Base-by-base conservation (phyloP, 768 basidiomycete species). In the Xerocomus brunneocitrinus region DNA sequence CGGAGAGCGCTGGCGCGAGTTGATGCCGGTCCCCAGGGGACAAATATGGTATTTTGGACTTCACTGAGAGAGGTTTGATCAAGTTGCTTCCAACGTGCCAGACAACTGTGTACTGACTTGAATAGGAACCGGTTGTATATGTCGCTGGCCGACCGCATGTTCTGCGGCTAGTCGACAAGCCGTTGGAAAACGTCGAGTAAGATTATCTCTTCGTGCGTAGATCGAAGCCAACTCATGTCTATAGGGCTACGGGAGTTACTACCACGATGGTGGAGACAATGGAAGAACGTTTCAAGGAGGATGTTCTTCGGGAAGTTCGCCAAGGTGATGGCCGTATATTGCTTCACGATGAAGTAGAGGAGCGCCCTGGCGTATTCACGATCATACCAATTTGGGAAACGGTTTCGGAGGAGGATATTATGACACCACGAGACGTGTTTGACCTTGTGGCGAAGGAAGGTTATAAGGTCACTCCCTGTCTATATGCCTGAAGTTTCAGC, bases 351-450 rank as follows among this genome's bases (percentile, higher is more conserved):
- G 95, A 99, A 71, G 82, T 97, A 6, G 95, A 97, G 68, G 94
- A 95, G 50, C 79, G 88, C 36, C 90, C 94, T 1, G 95, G 95
- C 2, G 78, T 83, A 0, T 98, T 93, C 70, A 79, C 86, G 9
- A 89, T 99, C 58, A 86, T 97, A 35, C 95, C 97, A 1, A 84
- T 94, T 45, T 99, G 95, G 95, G 95, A 98, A 71, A 84, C 82
- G 2, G 85, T 95, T 3, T 74, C 79, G 2, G 85, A 89, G 54
- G 76, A 77, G 25, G 91, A 95, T 42, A 90, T 95, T 56, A 81
- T 94, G 78, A 95, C 93, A 0, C 91, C 93, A 3, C 73, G 86
- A 59, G 90, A 92, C 54, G 88, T 89, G 1, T 91, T 90, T 62
- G 72, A 86, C 50, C 72, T 82, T n/a, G 83, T 92, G 67, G 76